phyloP scores from a whole-genome alignment of 1,139 yeast species.

The Pichia inconspicua region DNA sequence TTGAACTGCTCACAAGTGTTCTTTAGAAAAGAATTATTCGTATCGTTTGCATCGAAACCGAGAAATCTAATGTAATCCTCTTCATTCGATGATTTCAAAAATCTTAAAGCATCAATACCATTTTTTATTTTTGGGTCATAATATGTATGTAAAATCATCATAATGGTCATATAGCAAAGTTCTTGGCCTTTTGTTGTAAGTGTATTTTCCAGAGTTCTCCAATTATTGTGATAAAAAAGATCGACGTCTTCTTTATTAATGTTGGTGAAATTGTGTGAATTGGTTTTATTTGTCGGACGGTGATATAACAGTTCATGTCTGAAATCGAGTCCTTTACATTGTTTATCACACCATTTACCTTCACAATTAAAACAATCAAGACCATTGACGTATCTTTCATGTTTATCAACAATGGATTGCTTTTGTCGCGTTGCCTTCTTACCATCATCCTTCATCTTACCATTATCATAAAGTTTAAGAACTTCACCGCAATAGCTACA shows the following conservation, averaged over 20 bases:
- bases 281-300: constrained; percentile 25
- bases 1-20: constrained; percentile 12
- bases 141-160: constrained; percentile 18
- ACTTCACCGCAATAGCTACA: constrained; percentile 76
- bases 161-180: constrained; percentile 15
- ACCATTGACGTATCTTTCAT: constrained; percentile 32
- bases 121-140: constrained; percentile 14
- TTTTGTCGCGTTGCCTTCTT: constrained; percentile 18
- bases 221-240: constrained; percentile 18
- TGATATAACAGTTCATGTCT: constrained; percentile 61
- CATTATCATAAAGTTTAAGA: constrained; percentile 33
- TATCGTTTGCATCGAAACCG: too few species aligned
- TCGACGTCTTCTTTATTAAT: constrained; percentile 9
- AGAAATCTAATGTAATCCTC: constrained; percentile 2
- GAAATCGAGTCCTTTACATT: constrained; percentile 47
- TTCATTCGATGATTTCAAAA: constrained; percentile 8
- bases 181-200: constrained; percentile 13
- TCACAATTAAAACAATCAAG: constrained; percentile 63
- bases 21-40: background rate
- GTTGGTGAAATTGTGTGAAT: constrained; percentile 18
- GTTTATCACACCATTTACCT: constrained; percentile 64
- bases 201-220: constrained; percentile 15
- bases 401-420: constrained; percentile 18
- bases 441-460: constrained; percentile 22
- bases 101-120: constrained; percentile 15